phyloP scores from a whole-genome alignment of 176 grass and related monocot species.

The Tuctoria greenei region DNA sequence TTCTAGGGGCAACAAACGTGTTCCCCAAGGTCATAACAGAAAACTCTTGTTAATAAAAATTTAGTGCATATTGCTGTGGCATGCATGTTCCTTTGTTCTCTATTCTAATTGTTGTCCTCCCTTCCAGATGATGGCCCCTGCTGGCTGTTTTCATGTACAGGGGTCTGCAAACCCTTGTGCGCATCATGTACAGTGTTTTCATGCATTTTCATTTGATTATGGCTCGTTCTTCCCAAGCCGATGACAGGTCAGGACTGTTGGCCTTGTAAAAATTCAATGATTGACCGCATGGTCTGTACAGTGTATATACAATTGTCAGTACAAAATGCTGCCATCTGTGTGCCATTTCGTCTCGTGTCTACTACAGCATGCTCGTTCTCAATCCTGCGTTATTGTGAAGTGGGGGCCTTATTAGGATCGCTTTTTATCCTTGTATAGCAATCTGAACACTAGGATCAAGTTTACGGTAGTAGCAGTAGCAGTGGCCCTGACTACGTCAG shows the following conservation, averaged over 20 bases:
- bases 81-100: not conserved
- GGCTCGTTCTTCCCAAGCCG: not conserved
- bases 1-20: not conserved
- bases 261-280: constrained; percentile 13
- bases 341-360: not conserved
- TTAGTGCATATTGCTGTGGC: not conserved
- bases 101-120: not conserved
- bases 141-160: not conserved
- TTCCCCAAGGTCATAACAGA: not conserved
- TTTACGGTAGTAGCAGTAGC: too few species aligned
- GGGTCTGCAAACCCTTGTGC: not conserved
- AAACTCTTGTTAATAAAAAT: not conserved
- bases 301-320: not conserved
- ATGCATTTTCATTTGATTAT: not conserved
- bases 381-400: too few species aligned
- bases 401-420: too few species aligned
- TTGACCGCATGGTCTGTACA: constrained; percentile 14
- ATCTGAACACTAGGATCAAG: too few species aligned
- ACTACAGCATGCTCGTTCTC: too few species aligned
- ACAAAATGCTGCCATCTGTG: not conserved
- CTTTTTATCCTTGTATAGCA: too few species aligned
- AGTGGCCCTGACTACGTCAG: too few species aligned
- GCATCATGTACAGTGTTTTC: constrained; percentile 14
- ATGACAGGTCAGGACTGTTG: not conserved
- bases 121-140: not conserved